Conservation (phyloP, 495 filamentous ascomycete species). For the Tricharina praecox region DNA sequence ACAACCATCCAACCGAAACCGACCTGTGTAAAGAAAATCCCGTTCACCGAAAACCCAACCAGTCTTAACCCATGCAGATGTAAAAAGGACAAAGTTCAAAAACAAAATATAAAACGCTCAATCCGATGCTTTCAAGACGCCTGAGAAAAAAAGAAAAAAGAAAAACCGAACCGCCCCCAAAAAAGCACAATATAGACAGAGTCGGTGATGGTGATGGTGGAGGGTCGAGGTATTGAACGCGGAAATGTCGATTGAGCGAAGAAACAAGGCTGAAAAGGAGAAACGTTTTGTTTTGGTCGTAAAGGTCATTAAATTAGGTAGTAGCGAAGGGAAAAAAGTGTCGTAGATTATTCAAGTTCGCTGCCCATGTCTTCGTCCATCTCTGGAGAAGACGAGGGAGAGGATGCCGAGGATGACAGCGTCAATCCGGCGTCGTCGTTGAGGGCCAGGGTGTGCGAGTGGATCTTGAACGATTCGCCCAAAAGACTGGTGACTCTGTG, state of each 20-base stretch:
- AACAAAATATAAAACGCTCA: constrained; percentile 20
- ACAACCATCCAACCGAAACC: constrained; percentile 1
- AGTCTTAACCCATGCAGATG: constrained; percentile 1
- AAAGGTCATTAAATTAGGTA: constrained; percentile 7
- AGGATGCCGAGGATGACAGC: constrained; percentile 19
- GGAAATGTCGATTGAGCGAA: not conserved
- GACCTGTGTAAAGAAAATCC: constrained; percentile 3
- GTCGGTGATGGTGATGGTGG: not conserved
- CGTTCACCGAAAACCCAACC: not conserved
- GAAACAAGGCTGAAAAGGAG: not conserved
- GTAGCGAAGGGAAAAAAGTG: not conserved
- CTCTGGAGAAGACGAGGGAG: constrained; percentile 21
- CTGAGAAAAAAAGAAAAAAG: constrained; percentile 17
- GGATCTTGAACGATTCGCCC: constrained; percentile 95
- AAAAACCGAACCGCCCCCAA: constrained; percentile 15
- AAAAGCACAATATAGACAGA: constrained; percentile 2
- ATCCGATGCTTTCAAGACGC: constrained; percentile 28
- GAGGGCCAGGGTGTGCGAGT: constrained; percentile 81
- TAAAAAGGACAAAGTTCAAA: constrained; percentile 3
- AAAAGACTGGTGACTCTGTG: constrained; percentile 86
- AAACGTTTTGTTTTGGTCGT: constrained; percentile 3
- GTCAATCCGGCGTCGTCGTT: constrained; percentile 56
- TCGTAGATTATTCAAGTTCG: not conserved
- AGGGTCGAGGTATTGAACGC: not conserved
- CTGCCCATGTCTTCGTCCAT: constrained; percentile 24